Base-by-base conservation (phyloP, 2,329 filamentous ascomycete genomes). In the Clonostachys solani region DNA sequence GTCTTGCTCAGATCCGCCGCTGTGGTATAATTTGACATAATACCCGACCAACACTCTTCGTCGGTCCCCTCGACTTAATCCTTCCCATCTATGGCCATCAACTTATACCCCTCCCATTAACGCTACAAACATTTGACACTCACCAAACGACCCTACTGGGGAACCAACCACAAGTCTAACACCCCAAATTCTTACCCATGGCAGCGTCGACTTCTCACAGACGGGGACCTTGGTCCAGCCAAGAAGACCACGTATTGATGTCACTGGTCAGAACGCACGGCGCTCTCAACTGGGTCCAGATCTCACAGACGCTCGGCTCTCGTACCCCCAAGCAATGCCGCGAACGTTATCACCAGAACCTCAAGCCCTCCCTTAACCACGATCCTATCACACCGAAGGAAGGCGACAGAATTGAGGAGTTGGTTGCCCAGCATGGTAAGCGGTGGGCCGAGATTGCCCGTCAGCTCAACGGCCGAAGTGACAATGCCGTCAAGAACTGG, bases 401-500 rank as follows among this genome's bases (percentile, higher is more conserved):
- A 65, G 86, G 86, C 3, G 65, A 77, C 37, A 61, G 83, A 58
- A 96, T 97, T 59, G 85, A 92, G 69, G 75, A 78, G 49, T 78
- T 94, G 64, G 92, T 96, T 15, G 66, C 70, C 12, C 80, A 87
- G 57, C 83, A 89, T 72, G 91, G 91, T 52, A 92, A 91, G 72
- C 83, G 87, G 48, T 96, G 92, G 92, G 92, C 92, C 3, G 90
- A 96, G 62, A 96, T 96, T 60, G 89, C 92, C 41, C 80, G 92
- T 54, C 77, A 83, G 42, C 77, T 96, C 17, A 79, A 86, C 47
- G 90, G 90, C 54, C 86, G 92, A 60, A 95, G 91, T 65, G 92
- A 96, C 72, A 96, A 96, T 60, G 87, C 89, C 29, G 89, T 96
- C 53, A 96, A 96, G 80, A 96, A 96, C 67, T 96, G 91, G 90